Conservation (phyloP, 2,329 filamentous ascomycete genomes). For the Leptosphaerulina australis region DNA sequence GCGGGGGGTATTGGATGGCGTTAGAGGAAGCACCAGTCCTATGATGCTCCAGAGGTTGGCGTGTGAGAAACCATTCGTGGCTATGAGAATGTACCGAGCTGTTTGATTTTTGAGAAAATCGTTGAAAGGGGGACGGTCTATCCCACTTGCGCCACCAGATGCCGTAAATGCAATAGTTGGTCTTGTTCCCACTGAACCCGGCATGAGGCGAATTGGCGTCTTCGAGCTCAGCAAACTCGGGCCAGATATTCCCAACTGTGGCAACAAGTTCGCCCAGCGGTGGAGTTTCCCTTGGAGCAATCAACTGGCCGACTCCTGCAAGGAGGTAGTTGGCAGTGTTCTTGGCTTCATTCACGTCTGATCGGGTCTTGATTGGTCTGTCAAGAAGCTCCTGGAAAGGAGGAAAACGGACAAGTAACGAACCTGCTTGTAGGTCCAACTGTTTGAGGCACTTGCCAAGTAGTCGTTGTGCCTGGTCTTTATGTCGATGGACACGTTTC, state of each 20-base stretch:
- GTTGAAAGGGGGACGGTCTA: slow-evolving; percentile 20
- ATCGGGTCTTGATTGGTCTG: slow-evolving; percentile 19
- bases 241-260: slow-evolving; percentile 53
- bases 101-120: neutral
- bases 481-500: slow-evolving; percentile 57
- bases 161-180: slow-evolving; percentile 28
- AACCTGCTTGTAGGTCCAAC: slow-evolving; percentile 48
- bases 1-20: slow-evolving; percentile 12
- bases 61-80: slow-evolving; percentile 36
- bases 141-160: slow-evolving; percentile 36
- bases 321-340: slow-evolving; percentile 53
- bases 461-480: slow-evolving; percentile 61
- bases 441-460: slow-evolving; percentile 58
- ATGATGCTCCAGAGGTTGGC: slow-evolving; percentile 27
- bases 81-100: slow-evolving; percentile 12
- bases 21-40: neutral
- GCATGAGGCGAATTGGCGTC: neutral
- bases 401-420: slow-evolving; percentile 41
- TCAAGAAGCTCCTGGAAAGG: slow-evolving; percentile 27
- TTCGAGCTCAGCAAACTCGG: slow-evolving; percentile 23
- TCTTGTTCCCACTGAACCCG: slow-evolving; percentile 2
- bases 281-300: slow-evolving; percentile 56
- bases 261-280: slow-evolving; percentile 51
- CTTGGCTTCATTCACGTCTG: slow-evolving; percentile 28
- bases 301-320: slow-evolving; percentile 55